Conservation (phyloP, 495 filamentous ascomycete genomes). For the Tuber aestivum region DNA sequence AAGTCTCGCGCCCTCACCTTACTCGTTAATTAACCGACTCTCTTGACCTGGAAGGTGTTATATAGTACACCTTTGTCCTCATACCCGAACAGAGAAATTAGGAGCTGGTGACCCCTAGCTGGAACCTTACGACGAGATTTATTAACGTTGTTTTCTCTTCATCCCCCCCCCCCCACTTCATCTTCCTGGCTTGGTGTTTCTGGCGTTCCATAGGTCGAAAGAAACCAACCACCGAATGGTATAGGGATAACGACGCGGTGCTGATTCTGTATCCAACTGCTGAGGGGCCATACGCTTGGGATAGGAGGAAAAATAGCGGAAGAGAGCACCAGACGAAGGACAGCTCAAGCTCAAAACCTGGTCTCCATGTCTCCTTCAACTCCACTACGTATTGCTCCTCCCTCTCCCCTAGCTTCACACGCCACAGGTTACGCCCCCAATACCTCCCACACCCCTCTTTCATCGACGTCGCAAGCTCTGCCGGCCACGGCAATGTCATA, state of each 20-base stretch:
- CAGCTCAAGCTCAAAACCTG: neutral
- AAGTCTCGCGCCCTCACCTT: neutral
- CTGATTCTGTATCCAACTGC: neutral
- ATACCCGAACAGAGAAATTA: neutral
- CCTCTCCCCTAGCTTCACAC: constrained; percentile 24
- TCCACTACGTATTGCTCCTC: constrained; percentile 14
- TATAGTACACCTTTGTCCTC: neutral
- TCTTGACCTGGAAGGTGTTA: neutral
- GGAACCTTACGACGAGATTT: neutral
- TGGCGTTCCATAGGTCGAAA: neutral
- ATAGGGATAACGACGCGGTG: neutral
- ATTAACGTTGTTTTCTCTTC: neutral
- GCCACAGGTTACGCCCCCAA: constrained; percentile 16
- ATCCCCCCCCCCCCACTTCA: neutral
- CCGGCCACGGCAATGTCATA: constrained; percentile 32
- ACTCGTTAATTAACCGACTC: neutral
- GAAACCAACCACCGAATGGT: neutral
- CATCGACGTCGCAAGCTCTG: constrained; percentile 8
- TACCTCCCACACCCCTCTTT: constrained; percentile 9
- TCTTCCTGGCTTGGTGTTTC: neutral
- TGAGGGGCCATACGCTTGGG: constrained; percentile 1
- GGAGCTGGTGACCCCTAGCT: neutral
- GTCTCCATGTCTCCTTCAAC: constrained; percentile 10
- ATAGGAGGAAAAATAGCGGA: constrained; percentile 4
- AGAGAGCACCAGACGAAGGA: neutral